phyloP scores from a whole-genome alignment of 441 rosid species.

The Lepidium campestre region DNA sequence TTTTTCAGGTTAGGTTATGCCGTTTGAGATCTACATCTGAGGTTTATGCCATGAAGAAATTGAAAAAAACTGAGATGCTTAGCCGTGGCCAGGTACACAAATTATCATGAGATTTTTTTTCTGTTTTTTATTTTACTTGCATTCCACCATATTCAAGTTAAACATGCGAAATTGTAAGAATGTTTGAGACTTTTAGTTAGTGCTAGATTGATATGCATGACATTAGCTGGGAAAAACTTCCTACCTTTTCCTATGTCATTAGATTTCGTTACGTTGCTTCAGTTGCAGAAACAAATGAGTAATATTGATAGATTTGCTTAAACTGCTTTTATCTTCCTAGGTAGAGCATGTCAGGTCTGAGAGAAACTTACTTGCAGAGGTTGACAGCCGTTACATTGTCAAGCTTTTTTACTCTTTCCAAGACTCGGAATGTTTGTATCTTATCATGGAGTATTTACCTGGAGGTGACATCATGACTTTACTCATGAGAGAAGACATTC shows the following conservation, averaged over 20 bases:
- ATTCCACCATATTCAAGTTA: not conserved
- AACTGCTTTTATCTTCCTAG: conserved; percentile 28
- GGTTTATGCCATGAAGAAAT: conserved; percentile 87
- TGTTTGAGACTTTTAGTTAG: not conserved
- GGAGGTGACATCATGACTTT: conserved; percentile 98
- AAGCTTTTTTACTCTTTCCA: conserved; percentile 88
- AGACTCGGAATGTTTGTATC: conserved; percentile 87
- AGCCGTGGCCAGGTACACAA: conserved; percentile 85
- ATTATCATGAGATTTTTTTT: not conserved
- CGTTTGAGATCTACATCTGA: conserved; percentile 76
- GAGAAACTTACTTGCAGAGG: conserved; percentile 93
- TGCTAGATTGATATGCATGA: not conserved
- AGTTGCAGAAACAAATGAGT: not conserved
- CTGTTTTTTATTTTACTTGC: too few species aligned
- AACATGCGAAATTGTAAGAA: not conserved
- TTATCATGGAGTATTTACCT: conserved; percentile 93
- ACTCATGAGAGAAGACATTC: conserved; percentile 89
- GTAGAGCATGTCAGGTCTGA: conserved; percentile 98
- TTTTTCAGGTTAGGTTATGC: conserved; percentile 68
- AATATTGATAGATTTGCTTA: not conserved
- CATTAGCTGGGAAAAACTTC: not conserved
- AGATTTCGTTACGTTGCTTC: not conserved
- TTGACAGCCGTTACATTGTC: conserved; percentile 86
- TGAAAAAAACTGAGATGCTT: conserved; percentile 94
- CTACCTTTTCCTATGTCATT: not conserved